These are phyloP conservation scores for Claviceps quebecensis DNA, from an alignment of 2,329 filamentous ascomycete species.

Conservation along the genomic window DNA sequence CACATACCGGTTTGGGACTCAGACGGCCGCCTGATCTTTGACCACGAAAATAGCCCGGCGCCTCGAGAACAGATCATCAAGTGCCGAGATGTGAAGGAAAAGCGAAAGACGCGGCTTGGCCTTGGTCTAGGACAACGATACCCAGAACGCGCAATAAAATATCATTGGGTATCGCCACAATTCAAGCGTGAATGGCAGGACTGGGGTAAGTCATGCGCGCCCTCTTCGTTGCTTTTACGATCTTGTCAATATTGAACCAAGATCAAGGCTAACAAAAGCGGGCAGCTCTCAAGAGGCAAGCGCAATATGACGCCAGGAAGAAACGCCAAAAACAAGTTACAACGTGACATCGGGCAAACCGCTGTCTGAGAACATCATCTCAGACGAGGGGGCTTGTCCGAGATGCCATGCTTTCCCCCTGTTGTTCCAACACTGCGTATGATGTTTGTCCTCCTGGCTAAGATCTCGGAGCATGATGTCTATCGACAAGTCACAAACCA, in stretches of 20 bases:
- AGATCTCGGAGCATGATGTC: no score
- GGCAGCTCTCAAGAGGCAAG: background rate
- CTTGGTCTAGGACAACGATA: slow-evolving; percentile 28
- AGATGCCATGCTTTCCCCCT: no score
- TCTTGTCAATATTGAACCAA: background rate
- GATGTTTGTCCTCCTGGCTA: no score
- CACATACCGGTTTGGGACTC: slow-evolving; percentile 26
- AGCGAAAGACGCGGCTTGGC: slow-evolving; percentile 22
- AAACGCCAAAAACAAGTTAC: no score
- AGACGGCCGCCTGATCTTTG: slow-evolving; percentile 26
- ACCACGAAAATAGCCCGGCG: slow-evolving; percentile 24
- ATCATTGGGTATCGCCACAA: slow-evolving; percentile 28
- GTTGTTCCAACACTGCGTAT: no score
- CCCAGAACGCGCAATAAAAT: slow-evolving; percentile 31
- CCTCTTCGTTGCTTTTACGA: background rate
- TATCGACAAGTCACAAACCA: no score
- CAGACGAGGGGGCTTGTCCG: no score
- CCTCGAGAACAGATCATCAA: slow-evolving; percentile 24
- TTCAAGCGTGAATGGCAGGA: slow-evolving; percentile 23
- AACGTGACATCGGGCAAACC: no score
- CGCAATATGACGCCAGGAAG: background rate
- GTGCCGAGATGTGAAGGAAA: slow-evolving; percentile 23
- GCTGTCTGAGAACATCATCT: no score
- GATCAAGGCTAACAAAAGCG: background rate
- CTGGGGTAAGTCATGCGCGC: slow-evolving; percentile 22